A percentile compares a stretch with the other conserved stretches of the same genome.
phyloP scores from a whole-genome alignment of 176 grass and related monocot species.

The Oryza brachyantha region DNA sequence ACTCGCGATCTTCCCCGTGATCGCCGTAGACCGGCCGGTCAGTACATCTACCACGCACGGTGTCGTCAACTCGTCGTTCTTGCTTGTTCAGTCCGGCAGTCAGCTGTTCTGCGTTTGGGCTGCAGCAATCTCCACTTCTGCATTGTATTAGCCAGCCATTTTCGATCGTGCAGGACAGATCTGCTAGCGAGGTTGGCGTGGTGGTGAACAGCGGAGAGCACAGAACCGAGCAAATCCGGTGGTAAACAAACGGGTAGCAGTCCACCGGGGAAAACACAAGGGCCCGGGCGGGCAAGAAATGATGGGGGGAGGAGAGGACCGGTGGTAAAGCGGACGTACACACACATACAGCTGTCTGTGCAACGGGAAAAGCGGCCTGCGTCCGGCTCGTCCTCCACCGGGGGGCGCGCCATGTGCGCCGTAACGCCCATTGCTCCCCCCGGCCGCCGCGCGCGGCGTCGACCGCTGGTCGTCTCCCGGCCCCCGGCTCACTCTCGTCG shows the following conservation, averaged over 20 bases:
- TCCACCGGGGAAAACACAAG: neutral
- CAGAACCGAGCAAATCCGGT: neutral
- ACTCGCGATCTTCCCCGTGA: neutral
- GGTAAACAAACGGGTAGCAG: neutral
- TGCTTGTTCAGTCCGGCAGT: neutral
- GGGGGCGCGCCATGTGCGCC: slow-evolving; percentile 27
- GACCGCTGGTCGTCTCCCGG: neutral
- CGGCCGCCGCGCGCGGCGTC: neutral
- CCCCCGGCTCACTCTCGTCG: neutral
- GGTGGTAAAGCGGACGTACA: neutral
- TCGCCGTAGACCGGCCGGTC: neutral
- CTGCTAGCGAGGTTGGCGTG: neutral
- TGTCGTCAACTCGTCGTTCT: neutral
- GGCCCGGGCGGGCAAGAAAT: neutral
- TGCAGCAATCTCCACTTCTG: no score
- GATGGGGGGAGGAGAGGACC: neutral
- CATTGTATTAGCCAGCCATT: no score
- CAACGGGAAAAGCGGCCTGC: neutral
- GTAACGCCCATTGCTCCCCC: neutral
- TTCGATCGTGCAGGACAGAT: neutral
- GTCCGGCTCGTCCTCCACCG: neutral
- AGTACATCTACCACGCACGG: neutral
- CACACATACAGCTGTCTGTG: slow-evolving; percentile 16
- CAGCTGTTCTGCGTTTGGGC: neutral
- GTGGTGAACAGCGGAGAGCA: no score